Evolutionary conservation across 352 stramenopile species (phyloP), one percentile per base, ranked within the genome.

Genomic region (Nothophytophthora sp.): DNA sequence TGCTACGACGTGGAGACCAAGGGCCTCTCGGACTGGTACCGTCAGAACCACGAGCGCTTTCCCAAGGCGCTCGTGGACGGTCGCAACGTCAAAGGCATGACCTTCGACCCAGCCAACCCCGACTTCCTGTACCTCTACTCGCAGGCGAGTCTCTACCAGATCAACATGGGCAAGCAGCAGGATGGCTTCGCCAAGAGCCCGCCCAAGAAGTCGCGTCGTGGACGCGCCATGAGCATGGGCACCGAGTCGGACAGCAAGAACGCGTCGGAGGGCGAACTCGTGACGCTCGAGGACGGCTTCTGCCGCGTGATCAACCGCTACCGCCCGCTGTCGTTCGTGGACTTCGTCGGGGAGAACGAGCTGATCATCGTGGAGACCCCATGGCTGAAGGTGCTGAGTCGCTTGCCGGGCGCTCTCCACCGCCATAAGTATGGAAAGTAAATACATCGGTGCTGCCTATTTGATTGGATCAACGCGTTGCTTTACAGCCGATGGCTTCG

Each of bases 401-500:
- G 81, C 49, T 64, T 94, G 58, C 84, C 84, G 15, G 81, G 81
- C 41, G 79, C 84, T 24, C 74, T 94, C 38, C 74, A 91, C 33
- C 84, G 84, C 70, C 84, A 87, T 73, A 94, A 94, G 58, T 94
- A 94, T 74, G 81, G 81, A 55, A 89, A 90, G 60, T 90, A 88
- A 82, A 78, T 70, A 68, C 51, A 76, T 63, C 47, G 49, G 51
- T 24, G 55, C 42, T 35, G 46, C 59, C 49, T 56, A 35, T 53
- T 67, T 50, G 50, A 20, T 40, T 51, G 52, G 32, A 54, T 50
- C 33, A 46, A 51, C 34, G 37, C 12, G 27, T 34, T 54, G 16
- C 25, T 32, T 7, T 39, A 11, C 27, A 34, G 19, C 11, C 34
- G 16, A 37, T 19, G 19, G 10, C 18, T 16, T n/a, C 36, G 8